Evolutionary conservation across 2,329 filamentous ascomycete species (phyloP).

Genomic region (Alternaria brassicicola): DNA sequence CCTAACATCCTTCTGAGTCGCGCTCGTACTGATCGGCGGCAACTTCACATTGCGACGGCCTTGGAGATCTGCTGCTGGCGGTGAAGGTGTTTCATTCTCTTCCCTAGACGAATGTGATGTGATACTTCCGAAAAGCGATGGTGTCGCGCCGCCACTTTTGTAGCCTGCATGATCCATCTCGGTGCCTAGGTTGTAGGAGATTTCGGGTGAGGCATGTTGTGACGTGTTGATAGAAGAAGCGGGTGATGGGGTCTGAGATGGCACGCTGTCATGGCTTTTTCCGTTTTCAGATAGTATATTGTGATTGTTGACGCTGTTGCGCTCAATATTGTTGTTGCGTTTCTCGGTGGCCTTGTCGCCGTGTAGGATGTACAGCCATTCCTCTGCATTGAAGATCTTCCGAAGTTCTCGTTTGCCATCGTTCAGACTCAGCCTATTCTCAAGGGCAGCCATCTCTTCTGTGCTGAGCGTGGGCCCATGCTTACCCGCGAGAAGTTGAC

Average conservation of each 20-base stretch:
- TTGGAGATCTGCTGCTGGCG: not conserved
- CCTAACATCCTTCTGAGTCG: not conserved
- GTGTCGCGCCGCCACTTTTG: not conserved
- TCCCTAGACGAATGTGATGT: not conserved
- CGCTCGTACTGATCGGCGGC: not conserved
- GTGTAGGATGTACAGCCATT: slow-evolving; percentile 7
- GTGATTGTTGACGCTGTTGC: not conserved
- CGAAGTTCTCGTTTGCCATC: not conserved
- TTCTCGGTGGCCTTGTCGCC: not conserved
- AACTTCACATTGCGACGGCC: not conserved
- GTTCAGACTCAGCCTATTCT: not conserved
- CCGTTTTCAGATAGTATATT: not conserved
- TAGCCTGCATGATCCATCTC: not conserved
- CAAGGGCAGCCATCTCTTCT: not conserved
- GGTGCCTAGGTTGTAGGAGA: not conserved
- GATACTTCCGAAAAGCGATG: not conserved
- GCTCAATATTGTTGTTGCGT: not conserved
- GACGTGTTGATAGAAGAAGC: not conserved
- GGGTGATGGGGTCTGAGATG: not conserved
- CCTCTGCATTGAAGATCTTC: not conserved
- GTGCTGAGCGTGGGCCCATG: not conserved
- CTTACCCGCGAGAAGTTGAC: not conserved
- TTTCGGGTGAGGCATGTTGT: not conserved
- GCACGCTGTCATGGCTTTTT: not conserved
- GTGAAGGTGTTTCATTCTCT: not conserved